Conservation (phyloP, 805 yeast genomes). For the Starmerella vaccinii region DNA sequence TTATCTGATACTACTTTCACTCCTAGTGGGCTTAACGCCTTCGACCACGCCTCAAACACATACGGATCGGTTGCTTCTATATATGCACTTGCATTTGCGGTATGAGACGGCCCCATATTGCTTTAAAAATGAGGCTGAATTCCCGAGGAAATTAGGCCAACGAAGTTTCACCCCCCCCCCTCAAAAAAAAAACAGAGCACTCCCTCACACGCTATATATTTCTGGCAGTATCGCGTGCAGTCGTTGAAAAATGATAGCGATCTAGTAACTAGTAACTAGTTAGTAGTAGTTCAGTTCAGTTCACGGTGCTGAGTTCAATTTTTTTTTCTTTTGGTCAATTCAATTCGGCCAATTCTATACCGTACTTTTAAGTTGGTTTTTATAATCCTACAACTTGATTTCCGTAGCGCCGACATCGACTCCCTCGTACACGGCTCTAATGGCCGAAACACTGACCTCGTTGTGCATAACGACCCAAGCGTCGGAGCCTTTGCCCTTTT, state of each 20-base stretch:
- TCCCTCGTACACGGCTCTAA: slow-evolving; percentile 19
- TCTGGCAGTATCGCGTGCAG: neutral
- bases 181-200: no score
- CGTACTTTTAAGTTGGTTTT: neutral
- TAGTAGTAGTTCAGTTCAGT: neutral
- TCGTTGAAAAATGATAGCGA: neutral
- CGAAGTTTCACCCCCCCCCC: no score
- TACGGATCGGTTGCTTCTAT: slow-evolving; percentile 20
- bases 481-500: slow-evolving; percentile 45
- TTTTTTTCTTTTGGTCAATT: no score
- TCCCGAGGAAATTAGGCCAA: no score
- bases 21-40: slow-evolving; percentile 12
- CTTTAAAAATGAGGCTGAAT: no score
- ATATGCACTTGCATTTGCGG: slow-evolving; percentile 10
- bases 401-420: slow-evolving; percentile 10
- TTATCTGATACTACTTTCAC: neutral
- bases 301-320: no score
- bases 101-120: neutral
- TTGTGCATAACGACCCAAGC: slow-evolving; percentile 60
- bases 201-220: no score
- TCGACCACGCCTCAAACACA: slow-evolving; percentile 21
- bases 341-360: neutral
- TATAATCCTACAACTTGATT: slow-evolving; percentile 8
- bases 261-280: neutral
- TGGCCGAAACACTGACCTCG: slow-evolving; percentile 36